Conservation (phyloP, 2,329 filamentous ascomycete genomes). For the Aspergillus nomiae region DNA sequence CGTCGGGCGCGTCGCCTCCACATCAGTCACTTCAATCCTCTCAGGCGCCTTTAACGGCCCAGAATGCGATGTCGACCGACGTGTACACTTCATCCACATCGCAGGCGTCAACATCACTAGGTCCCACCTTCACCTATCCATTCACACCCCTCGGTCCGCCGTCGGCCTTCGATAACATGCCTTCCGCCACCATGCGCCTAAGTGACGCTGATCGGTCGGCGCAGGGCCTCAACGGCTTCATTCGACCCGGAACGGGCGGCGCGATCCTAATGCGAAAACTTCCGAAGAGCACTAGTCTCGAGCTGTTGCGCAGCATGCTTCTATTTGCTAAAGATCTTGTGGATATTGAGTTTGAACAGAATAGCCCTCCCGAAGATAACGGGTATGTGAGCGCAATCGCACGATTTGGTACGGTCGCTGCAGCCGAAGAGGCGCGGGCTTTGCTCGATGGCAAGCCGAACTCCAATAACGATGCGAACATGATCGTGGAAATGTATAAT, state of each 20-base stretch:
- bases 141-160: constrained; percentile 43
- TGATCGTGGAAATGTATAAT: constrained; percentile 58
- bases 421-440: constrained; percentile 61
- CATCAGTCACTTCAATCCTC: constrained; percentile 36
- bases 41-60: constrained; percentile 39
- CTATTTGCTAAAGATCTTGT: constrained; percentile 66
- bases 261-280: constrained; percentile 62
- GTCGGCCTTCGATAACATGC: constrained; percentile 36
- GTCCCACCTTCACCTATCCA: constrained; percentile 37
- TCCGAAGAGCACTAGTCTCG: constrained; percentile 59
- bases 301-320: constrained; percentile 63
- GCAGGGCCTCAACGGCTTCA: constrained; percentile 39
- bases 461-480: constrained; percentile 60
- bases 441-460: constrained; percentile 65
- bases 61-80: constrained; percentile 48
- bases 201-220: constrained; percentile 37
- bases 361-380: constrained; percentile 58
- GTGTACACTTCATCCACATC: constrained; percentile 43
- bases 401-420: constrained; percentile 57
- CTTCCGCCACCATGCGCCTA: constrained; percentile 36
- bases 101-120: constrained; percentile 38
- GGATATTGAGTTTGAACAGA: constrained; percentile 59
- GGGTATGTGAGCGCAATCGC: constrained; percentile 61
- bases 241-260: constrained; percentile 33
- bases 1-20: constrained; percentile 42